Evolutionary conservation across 2,329 filamentous ascomycete species (phyloP).

Genomic region (Celoporthe dispersa): DNA sequence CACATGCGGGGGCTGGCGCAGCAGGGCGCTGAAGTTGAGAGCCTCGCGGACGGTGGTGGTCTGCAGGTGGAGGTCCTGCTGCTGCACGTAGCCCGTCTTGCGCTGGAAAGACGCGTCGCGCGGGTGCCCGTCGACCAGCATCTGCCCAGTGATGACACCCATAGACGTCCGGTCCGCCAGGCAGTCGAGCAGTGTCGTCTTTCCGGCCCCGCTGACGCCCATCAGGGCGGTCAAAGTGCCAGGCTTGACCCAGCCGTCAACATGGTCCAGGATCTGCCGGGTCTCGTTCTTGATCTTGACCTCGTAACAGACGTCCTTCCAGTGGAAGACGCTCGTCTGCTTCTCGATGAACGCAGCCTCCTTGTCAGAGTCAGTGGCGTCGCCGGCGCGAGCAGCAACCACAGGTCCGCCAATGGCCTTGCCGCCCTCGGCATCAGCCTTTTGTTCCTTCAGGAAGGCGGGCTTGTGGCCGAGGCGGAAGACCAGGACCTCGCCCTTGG

Average conservation of each 20-base stretch:
- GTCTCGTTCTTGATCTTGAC: slow-evolving; percentile 30
- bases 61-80: slow-evolving; percentile 68
- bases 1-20: slow-evolving; percentile 65
- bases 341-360: slow-evolving; percentile 34
- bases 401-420: slow-evolving; percentile 53
- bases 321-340: slow-evolving; percentile 30
- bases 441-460: slow-evolving; percentile 62
- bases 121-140: slow-evolving; percentile 67
- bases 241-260: slow-evolving; percentile 31
- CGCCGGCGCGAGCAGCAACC: slow-evolving; percentile 50
- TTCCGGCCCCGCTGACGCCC: slow-evolving; percentile 71
- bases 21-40: slow-evolving; percentile 65
- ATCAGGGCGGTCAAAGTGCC: slow-evolving; percentile 30
- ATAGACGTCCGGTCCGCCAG: slow-evolving; percentile 72
- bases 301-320: slow-evolving; percentile 31
- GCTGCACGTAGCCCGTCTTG: slow-evolving; percentile 71
- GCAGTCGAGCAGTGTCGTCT: slow-evolving; percentile 73
- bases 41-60: slow-evolving; percentile 71
- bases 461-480: slow-evolving; percentile 73
- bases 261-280: slow-evolving; percentile 28
- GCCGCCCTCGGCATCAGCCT: slow-evolving; percentile 62
- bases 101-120: slow-evolving; percentile 69
- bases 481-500: slow-evolving; percentile 76
- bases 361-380: slow-evolving; percentile 42
- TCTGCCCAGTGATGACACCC: slow-evolving; percentile 71